Percentiles rank a stretch among this genome's conserved stretches.
Conservation (phyloP, 1,284 basidiomycete species). For the Ceratobasidium sp. region DNA sequence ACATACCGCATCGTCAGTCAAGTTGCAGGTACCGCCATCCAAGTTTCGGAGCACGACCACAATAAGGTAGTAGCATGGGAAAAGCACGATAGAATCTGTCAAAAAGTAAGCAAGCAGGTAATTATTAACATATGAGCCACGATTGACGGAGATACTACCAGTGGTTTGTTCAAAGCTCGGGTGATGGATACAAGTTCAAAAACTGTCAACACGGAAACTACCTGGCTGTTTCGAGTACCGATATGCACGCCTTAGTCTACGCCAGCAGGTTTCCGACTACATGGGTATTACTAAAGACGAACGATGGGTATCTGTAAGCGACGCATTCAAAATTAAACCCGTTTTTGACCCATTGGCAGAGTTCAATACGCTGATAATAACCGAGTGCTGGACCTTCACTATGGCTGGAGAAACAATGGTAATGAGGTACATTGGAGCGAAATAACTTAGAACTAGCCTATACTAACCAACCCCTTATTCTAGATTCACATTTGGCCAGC, state of each 20-base stretch:
- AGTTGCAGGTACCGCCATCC: constrained; percentile 22
- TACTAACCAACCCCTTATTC: no score
- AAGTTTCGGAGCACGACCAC: constrained; percentile 30
- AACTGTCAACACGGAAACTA: constrained; percentile 25
- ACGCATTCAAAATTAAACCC: background rate
- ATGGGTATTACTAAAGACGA: constrained; percentile 27
- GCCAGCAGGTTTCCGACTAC: constrained; percentile 28
- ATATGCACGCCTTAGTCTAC: constrained; percentile 19
- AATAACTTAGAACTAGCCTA: no score
- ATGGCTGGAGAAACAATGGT: constrained; percentile 26
- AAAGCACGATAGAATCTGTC: constrained; percentile 5
- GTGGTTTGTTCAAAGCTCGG: constrained; percentile 39
- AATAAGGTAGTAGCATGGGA: constrained; percentile 30
- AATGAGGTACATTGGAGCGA: constrained; percentile 18
- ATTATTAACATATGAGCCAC: background rate
- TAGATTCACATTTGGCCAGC: constrained; percentile 38
- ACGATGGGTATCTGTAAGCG: constrained; percentile 24
- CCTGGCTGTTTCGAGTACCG: constrained; percentile 27
- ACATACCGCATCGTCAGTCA: constrained; percentile 33
- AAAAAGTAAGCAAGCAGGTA: background rate
- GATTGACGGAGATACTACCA: background rate
- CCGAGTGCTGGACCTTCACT: constrained; percentile 36
- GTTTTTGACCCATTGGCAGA: background rate
- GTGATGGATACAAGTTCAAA: constrained; percentile 23
- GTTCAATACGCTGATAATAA: constrained; percentile 22